Evolutionary conservation across 2,329 filamentous ascomycete species (phyloP), one percentile per base, ranked within the genome.

Genomic region (Calonectria pseudoturangicola): DNA sequence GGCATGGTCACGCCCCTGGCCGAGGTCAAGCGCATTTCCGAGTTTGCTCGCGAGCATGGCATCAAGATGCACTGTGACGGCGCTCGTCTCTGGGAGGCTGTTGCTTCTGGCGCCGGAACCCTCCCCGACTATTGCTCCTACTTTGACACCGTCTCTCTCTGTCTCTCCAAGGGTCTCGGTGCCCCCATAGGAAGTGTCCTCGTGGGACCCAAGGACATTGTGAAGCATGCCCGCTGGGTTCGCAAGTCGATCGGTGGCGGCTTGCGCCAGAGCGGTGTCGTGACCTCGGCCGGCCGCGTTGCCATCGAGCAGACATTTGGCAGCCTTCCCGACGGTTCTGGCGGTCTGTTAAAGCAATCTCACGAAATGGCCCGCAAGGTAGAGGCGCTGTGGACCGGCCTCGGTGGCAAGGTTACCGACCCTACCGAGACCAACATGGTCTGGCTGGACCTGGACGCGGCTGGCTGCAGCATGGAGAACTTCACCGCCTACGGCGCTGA

Each of bases 381-480:
- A 50, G 94, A 93, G 88, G 86, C 86, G n/a, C 83, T 93, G 75
- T 98, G 95, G 95, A 89, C 87, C 6, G 85, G 85, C 18, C 86
- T 92, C 65, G 95, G 95, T 5, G 95, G 95, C 1, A 91, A 89
- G 83, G 84, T 95, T 70, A 84, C 88, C 25, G 88, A 92, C 72
- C 93, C 93, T 0, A 92, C 94, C 1, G 92, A 98, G 81, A 97
- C 95, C n/a, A 98, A 98, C 84, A 97, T 98, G 94, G 91, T 95
- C 41, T 98, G 94, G 95, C 80, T 97, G 71, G 93, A 97, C 82
- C 85, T 97, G 18, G 89, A 91, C 36, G 88, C 88, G 1, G 89
- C 90, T 13, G 89, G 90, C 2, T 86, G 87, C 73, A 81, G 82
- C 16, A 73, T 65, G 7, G 81, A 81, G 68, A 82, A 79, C 47